Evolutionary conservation across 495 filamentous ascomycete species (phyloP), one percentile per base, ranked within the genome.

Genomic region (Xylaria bambusicola): DNA sequence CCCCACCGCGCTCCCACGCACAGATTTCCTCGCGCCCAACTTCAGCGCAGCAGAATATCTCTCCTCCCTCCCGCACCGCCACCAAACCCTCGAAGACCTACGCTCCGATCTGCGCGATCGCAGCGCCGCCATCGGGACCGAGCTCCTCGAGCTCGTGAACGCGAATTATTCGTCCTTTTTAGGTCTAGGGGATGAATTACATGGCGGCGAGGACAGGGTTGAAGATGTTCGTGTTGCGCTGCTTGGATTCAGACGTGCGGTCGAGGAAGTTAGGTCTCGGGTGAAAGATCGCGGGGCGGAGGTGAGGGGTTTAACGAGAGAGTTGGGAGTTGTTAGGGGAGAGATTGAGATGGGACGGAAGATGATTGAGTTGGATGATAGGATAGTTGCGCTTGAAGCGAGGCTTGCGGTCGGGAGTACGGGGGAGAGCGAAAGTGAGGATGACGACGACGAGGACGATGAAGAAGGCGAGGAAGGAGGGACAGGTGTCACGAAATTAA

Each of bases 71-170:
- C 87, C 81, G 29, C 87, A 92, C 67, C 87, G 94, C 1, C 93
- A 97, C 69, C 94, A 98, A 70, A 97, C 91, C 2, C 89, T 99
- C 47, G 93, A 96, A 71, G 95, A 99, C 71, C 80, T 99, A 17
- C 89, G 93, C 15, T 72, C 86, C 26, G 95, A 99, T 64, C 80
- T 99, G 3, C 86, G 92, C 15, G 80, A 88, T 44, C 82, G 94
- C 23, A 86, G 84, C 56, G 83, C 88, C 61, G 78, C 85, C 17
- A 83, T 98, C 48, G 86, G 84, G 60, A 86, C 86, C 55, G 93
- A 99, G 71, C 77, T 99, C 8, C 79, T 98, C 4, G 93, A 97
- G 70, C 83, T 98, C 1, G 93, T 99, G 60, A 98, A 98, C 68
- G 80, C 88, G 29, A 93, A 98, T 71, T 97, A 97, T 70, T 85